Evolutionary conservation across 225 moss, liverwort and hornwort species (phyloP).

Genomic region (Bryum argenteum): DNA sequence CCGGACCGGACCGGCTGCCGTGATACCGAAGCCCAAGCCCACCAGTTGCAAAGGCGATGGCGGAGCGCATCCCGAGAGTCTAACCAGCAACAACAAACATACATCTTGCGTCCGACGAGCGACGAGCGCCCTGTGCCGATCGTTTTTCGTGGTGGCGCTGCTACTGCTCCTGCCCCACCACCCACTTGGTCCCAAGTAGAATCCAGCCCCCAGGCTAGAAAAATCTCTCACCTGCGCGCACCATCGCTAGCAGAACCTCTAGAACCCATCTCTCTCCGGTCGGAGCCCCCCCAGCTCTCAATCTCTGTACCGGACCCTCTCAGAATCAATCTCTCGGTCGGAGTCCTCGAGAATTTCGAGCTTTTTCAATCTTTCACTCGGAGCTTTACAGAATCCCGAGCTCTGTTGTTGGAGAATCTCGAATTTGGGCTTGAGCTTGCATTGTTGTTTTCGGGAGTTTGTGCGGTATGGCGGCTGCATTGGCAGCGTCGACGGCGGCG

Average conservation of each 20-base stretch:
- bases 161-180: slow-evolving; percentile 34
- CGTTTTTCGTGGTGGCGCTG: slow-evolving; percentile 26
- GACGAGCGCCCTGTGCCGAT: slow-evolving; percentile 31
- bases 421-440: slow-evolving; percentile 14
- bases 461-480: slow-evolving; percentile 50
- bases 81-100: not conserved
- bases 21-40: not conserved
- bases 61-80: slow-evolving; percentile 41
- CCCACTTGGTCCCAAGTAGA: slow-evolving; percentile 27
- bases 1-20: not conserved
- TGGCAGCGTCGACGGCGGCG: slow-evolving; percentile 41
- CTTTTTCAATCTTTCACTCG: too few relatives aligned
- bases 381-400: too few relatives aligned
- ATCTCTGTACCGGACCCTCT: too few relatives aligned
- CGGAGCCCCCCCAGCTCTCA: too few relatives aligned
- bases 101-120: not conserved
- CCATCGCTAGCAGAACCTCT: not conserved
- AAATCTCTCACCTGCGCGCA: not conserved
- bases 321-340: too few relatives aligned
- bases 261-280: not conserved
- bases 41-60: slow-evolving; percentile 2
- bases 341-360: too few relatives aligned
- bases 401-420: not conserved
- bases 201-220: not conserved
- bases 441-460: not conserved